Percentiles rank a stretch among this genome's conserved stretches.
Evolutionary conservation across 331 rosid genomes (phyloP).

Genomic region (Quercus lobata): DNA sequence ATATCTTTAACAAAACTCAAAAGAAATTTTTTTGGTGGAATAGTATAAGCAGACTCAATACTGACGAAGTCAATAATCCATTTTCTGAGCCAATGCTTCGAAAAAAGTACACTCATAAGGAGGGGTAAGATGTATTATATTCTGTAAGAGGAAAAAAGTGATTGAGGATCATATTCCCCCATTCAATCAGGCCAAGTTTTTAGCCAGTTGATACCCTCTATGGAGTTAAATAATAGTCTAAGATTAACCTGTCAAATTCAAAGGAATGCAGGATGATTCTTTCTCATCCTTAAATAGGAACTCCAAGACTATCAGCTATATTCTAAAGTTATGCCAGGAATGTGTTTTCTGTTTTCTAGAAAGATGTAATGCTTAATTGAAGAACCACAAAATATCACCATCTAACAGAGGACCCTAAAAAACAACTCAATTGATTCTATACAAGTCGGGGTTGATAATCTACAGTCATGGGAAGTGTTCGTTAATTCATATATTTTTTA

Average conservation of each 20-base stretch:
- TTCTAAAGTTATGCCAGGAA: neutral
- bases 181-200: neutral
- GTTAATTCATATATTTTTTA: neutral
- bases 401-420: too few relatives aligned
- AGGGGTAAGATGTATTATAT: neutral
- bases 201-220: neutral
- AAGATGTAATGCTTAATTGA: neutral
- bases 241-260: neutral
- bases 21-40: too few relatives aligned
- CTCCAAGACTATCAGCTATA: neutral
- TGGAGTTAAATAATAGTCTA: neutral
- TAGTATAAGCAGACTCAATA: neutral
- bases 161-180: neutral
- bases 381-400: neutral
- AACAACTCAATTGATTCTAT: neutral
- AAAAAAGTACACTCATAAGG: neutral
- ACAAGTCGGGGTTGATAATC: neutral
- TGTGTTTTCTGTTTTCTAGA: too few relatives aligned
- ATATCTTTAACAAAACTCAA: too few relatives aligned
- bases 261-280: neutral
- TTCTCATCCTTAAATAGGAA: neutral
- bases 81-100: neutral
- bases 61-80: neutral
- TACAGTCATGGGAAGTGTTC: neutral
- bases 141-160: neutral